phyloP scores from a whole-genome alignment of 257 asterid genomes.

The Orobanche coerulescens region DNA sequence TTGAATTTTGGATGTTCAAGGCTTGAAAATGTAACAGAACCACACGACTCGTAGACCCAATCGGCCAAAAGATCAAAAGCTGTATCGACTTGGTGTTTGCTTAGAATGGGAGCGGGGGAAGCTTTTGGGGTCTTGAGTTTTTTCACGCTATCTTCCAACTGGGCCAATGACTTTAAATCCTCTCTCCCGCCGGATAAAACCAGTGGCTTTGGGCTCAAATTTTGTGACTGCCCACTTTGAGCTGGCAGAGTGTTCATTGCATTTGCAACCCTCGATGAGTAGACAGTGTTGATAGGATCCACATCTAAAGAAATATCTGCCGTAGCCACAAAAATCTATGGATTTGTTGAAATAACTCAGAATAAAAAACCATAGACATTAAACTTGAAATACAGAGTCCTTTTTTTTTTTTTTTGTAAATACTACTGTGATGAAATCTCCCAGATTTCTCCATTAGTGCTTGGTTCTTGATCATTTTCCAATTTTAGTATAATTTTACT shows the following conservation, averaged over 20 bases:
- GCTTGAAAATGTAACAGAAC: constrained; percentile 70
- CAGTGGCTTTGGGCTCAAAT: constrained; percentile 22
- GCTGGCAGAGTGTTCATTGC: not conserved
- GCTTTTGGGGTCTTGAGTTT: constrained; percentile 76
- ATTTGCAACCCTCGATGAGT: not conserved
- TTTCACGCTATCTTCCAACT: constrained; percentile 83
- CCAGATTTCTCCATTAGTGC: too few species aligned
- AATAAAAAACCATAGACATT: too few species aligned
- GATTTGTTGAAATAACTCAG: too few species aligned
- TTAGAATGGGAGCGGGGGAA: constrained; percentile 44
- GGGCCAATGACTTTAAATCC: constrained; percentile 82
- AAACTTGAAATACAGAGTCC: too few species aligned
- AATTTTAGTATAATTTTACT: too few species aligned
- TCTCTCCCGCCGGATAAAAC: constrained; percentile 87
- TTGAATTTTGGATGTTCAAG: constrained; percentile 90
- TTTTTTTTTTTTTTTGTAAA: too few species aligned
- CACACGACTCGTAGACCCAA: constrained; percentile 90
- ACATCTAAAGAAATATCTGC: not conserved
- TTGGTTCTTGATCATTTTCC: too few species aligned
- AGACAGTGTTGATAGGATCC: not conserved
- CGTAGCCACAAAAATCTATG: not conserved
- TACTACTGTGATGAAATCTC: too few species aligned
- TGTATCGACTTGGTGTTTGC: constrained; percentile 58
- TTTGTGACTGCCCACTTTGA: not conserved
- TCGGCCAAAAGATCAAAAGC: constrained; percentile 68